These are phyloP conservation scores for Gynandropsis gynandra DNA, from an alignment of 345 rosid species.

Conservation along the genomic window DNA sequence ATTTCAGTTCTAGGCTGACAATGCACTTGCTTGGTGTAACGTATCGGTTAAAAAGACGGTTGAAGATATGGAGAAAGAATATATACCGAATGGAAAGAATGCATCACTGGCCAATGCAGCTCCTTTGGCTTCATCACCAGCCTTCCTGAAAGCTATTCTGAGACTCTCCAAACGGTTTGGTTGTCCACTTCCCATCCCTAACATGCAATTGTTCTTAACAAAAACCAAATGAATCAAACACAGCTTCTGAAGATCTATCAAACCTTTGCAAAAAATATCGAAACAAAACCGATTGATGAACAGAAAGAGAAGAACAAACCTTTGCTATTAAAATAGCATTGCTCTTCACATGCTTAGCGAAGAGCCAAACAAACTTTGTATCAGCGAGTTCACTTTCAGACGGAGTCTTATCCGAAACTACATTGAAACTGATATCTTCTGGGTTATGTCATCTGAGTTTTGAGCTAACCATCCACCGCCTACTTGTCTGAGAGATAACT, in stretches of 20 bases:
- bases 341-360: constrained; percentile 97
- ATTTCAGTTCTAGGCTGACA: no score
- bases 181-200: constrained; percentile 99
- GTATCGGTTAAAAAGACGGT: no score
- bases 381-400: constrained; percentile 51
- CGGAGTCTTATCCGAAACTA: constrained; percentile 55
- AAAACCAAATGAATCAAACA: neutral
- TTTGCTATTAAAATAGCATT: constrained; percentile 92
- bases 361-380: constrained; percentile 95
- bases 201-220: constrained; percentile 72
- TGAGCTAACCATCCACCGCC: constrained; percentile 97
- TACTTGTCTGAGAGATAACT: constrained; percentile 76
- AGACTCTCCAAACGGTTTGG: constrained; percentile 87
- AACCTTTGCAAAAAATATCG: neutral
- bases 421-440: constrained; percentile 59
- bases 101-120: no score
- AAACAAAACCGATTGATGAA: neutral
- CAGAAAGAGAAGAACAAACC: constrained; percentile 34
- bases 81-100: no score
- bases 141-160: constrained; percentile 80
- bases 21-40: no score
- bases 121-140: no score
- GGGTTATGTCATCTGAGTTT: constrained; percentile 82
- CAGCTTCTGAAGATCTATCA: neutral
- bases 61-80: no score